Conservation (phyloP, 2,329 filamentous ascomycete species). For the Colletotrichum lindemuthianum region DNA sequence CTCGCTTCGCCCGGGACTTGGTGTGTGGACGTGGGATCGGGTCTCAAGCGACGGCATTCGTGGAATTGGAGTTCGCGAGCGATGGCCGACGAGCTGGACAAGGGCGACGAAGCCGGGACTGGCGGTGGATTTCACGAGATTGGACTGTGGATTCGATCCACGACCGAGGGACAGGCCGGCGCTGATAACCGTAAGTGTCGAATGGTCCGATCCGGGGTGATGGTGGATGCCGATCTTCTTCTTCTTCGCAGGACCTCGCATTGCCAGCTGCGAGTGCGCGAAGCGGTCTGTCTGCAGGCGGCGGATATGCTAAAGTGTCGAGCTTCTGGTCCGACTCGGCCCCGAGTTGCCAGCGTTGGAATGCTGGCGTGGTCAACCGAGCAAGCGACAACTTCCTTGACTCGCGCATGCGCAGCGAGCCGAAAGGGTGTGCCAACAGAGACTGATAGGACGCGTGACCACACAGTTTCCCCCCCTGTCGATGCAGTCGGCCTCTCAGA, state of each 20-base stretch:
- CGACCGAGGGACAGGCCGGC: conserved; percentile 20
- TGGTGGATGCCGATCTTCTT: conserved; percentile 15
- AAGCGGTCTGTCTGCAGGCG: neutral
- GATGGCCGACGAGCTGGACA: no score
- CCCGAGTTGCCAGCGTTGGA: conserved; percentile 16
- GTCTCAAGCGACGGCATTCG: conserved; percentile 27
- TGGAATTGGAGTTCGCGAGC: neutral
- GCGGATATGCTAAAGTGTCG: no score
- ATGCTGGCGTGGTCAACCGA: conserved; percentile 16
- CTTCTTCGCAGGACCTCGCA: conserved; percentile 13
- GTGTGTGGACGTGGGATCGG: conserved; percentile 1
- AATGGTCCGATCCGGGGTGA: conserved; percentile 13
- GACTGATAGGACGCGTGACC: conserved; percentile 13
- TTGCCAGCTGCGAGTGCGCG: conserved; percentile 1
- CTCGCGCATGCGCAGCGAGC: conserved; percentile 11
- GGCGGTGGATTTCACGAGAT: conserved; percentile 24
- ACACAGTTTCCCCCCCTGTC: conserved; percentile 5
- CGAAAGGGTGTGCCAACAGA: conserved; percentile 10
- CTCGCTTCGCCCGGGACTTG: conserved; percentile 25
- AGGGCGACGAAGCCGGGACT: neutral
- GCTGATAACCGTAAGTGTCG: conserved; percentile 23
- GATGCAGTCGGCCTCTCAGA: conserved; percentile 12
- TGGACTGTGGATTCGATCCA: conserved; percentile 17
- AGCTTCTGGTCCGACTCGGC: conserved; percentile 22
- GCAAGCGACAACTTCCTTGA: conserved; percentile 8